Evolutionary conservation across 805 yeast species (phyloP).

Genomic region (Barnettozyma populi): DNA sequence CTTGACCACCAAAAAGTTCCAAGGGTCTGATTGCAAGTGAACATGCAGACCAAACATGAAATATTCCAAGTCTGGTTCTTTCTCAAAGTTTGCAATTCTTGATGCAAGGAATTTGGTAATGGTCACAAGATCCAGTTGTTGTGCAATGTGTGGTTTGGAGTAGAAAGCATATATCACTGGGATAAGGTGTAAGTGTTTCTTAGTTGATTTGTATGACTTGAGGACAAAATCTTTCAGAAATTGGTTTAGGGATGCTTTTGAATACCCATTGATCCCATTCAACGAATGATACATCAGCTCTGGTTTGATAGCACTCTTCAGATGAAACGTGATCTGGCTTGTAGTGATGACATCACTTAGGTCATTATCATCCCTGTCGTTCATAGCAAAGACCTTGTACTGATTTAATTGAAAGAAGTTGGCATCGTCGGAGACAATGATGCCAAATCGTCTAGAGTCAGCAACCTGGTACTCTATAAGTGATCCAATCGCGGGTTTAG

Average conservation of each 20-base stretch:
- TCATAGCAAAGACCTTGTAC: constrained; percentile 6
- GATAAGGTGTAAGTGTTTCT: constrained; percentile 3
- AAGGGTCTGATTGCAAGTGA: constrained; percentile 9
- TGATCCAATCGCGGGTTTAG: constrained; percentile 10
- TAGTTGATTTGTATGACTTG: constrained; percentile 1
- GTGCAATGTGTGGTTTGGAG: constrained; percentile 2
- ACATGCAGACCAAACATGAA: constrained; percentile 8
- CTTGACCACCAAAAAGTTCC: constrained; percentile 5
- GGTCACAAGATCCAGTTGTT: constrained; percentile 4
- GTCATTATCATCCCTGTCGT: background rate
- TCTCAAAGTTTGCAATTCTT: background rate
- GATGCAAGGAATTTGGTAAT: constrained; percentile 5
- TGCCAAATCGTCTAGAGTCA: constrained; percentile 2
- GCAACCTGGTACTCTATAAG: constrained; percentile 6
- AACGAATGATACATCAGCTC: constrained; percentile 6
- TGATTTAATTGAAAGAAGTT: constrained; percentile 8
- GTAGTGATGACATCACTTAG: constrained; percentile 1
- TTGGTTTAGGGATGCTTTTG: background rate
- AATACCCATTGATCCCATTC: background rate
- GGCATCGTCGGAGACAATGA: constrained; percentile 9
- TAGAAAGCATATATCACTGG: constrained; percentile 9
- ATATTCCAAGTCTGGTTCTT: background rate
- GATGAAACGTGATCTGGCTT: constrained; percentile 5
- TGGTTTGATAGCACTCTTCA: constrained; percentile 3
- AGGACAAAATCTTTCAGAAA: constrained; percentile 4